phyloP scores from a whole-genome alignment of 2,329 filamentous ascomycete species.

The Colletotrichum truncatum region DNA sequence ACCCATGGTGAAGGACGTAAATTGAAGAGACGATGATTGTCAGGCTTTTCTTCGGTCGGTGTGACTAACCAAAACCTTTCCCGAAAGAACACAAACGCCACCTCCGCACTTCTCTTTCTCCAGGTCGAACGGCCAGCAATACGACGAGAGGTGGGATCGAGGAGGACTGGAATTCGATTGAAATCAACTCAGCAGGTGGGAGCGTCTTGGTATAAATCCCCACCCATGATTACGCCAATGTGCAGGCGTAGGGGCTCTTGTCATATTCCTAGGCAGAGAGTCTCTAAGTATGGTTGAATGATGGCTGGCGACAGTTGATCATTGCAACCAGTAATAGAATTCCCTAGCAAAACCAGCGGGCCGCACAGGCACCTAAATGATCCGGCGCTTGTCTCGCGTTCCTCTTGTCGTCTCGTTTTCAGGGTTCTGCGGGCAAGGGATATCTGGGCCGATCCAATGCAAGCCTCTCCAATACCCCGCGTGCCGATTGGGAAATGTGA shows the following conservation, averaged over 20 bases:
- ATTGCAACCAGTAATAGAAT: slow-evolving; percentile 27
- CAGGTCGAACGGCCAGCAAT: not conserved
- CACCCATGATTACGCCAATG: slow-evolving; percentile 8
- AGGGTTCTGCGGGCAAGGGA: slow-evolving; percentile 29
- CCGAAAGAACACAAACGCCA: slow-evolving; percentile 16
- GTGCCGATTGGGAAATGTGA: slow-evolving; percentile 29
- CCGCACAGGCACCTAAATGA: slow-evolving; percentile 30
- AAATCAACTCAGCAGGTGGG: slow-evolving; percentile 2
- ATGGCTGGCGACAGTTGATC: slow-evolving; percentile 23
- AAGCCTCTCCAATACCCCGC: slow-evolving; percentile 30
- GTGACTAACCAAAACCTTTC: not conserved
- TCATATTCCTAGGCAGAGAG: not conserved
- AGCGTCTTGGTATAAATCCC: slow-evolving; percentile 3
- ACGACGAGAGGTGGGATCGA: not conserved
- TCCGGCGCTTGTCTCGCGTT: slow-evolving; percentile 28
- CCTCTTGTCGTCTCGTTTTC: slow-evolving; percentile 27
- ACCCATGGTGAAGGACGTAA: slow-evolving; percentile 12
- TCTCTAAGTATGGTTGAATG: slow-evolving; percentile 23
- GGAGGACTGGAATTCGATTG: not conserved
- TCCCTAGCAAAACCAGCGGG: slow-evolving; percentile 19
- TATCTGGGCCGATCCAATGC: slow-evolving; percentile 29
- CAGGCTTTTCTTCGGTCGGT: not conserved
- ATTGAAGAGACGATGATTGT: not conserved
- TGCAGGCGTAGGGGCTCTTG: not conserved
- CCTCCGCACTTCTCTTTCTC: slow-evolving; percentile 7